Evolutionary conservation across 495 filamentous ascomycete genomes (phyloP), one percentile per base, ranked within the genome.

Genomic region (Penicillium ochrochloron): DNA sequence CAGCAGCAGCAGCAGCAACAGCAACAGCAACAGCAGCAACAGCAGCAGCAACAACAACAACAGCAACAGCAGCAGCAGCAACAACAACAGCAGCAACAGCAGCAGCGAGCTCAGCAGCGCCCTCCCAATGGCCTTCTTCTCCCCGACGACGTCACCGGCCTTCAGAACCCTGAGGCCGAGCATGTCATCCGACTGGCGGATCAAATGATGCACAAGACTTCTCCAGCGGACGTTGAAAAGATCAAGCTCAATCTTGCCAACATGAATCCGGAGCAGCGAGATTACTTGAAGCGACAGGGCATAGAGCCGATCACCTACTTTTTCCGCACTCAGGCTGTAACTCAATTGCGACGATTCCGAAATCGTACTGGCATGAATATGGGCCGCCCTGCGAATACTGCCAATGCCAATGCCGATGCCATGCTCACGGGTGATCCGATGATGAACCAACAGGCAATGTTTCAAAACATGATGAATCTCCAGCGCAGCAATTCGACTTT

Each of bases 291-390:
- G 10, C 73, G 68, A 53, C 80, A 80, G 57, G 68, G 75, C 12
- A 76, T 83, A 44, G 81, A 85, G 42, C 82, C 82, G 0, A 62
- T 85, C 55, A 74, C 74, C 29, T 84, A 78, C 55, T 80, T 83
- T 53, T 85, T 85, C 62, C 82, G 81, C 48, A 76, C 76, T 3
- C 78, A 83, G 60, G 83, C 84, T 6, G 62, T 83, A 29, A 73
- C 66, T 34, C 75, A 80, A 51, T 58, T 79, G 23, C 66, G 74
- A 52, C 69, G 74, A 53, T 74, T 74, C 65, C 77, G 78, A 27
- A 27, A 27, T 48, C 75, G 75, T 17, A 61, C 55, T 37, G 73
- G 75, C 14, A 62, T 71, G 61, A 75, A 80, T 54, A 70, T 76
- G 71, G 70, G 69, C 52, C 78, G 76, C 29, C 48, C 55, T 1